These are phyloP conservation scores for Prunus kanzakura DNA, from an alignment of 306 rosid genomes.

Conservation along the genomic window DNA sequence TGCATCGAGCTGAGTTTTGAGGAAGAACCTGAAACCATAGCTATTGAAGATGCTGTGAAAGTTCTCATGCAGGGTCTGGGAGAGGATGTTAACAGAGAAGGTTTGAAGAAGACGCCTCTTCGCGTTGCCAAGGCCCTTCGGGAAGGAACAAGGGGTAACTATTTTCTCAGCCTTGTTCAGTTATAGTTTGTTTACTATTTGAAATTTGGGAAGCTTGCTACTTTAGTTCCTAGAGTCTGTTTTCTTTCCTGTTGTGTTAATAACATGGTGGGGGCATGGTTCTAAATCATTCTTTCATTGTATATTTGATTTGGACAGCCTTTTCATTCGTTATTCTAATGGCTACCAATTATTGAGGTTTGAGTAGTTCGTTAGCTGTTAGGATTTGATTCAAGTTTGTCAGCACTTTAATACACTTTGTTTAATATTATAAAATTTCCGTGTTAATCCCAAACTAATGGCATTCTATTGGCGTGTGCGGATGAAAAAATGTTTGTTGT, in stretches of 20 bases:
- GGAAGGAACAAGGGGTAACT: constrained; percentile 85
- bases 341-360: background rate
- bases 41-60: constrained; percentile 71
- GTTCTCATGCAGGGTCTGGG: constrained; percentile 79
- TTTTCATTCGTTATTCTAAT: background rate
- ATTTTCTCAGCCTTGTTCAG: background rate
- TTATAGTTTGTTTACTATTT: background rate
- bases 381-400: background rate
- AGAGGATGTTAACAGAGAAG: constrained; percentile 84
- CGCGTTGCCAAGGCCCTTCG: constrained; percentile 94
- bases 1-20: constrained; percentile 37
- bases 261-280: background rate
- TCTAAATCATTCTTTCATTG: background rate
- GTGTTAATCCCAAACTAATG: background rate
- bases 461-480: background rate
- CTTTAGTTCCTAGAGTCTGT: background rate
- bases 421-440: background rate
- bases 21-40: constrained; percentile 44
- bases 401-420: background rate
- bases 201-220: background rate
- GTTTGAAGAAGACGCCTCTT: constrained; percentile 77
- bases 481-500: background rate
- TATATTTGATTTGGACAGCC: background rate
- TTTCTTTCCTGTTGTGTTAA: background rate
- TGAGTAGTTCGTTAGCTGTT: constrained; percentile 8